Percentiles rank a stretch among this genome's conserved stretches.
Evolutionary conservation across 257 asterid genomes (phyloP).

Genomic region (Nicotiana noctiflora): DNA sequence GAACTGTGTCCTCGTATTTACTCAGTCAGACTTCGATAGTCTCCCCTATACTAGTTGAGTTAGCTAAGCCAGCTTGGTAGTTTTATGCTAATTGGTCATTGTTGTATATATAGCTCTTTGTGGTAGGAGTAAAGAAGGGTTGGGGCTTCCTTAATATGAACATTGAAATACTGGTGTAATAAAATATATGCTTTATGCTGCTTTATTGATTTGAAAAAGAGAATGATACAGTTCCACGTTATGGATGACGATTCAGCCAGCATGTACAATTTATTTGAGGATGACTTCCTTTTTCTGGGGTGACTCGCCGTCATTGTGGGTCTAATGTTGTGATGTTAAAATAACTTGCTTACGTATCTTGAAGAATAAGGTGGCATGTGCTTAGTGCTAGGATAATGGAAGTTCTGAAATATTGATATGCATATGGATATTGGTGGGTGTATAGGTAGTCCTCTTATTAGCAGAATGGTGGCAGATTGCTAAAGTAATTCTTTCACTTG

Average conservation of each 20-base stretch:
- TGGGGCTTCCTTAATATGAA: neutral
- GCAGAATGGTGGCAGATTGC: constrained; percentile 2
- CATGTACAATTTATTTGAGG: neutral
- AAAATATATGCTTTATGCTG: neutral
- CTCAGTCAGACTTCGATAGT: neutral
- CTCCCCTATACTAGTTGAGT: constrained; percentile 6
- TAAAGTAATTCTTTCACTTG: neutral
- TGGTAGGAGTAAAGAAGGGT: neutral
- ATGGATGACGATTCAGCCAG: neutral
- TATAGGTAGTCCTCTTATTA: neutral
- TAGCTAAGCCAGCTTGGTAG: neutral
- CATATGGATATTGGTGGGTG: neutral
- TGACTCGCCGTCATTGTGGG: neutral
- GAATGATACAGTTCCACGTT: neutral
- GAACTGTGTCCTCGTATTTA: neutral
- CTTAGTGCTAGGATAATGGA: neutral
- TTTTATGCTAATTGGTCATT: neutral
- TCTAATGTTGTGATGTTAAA: neutral
- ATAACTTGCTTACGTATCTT: neutral
- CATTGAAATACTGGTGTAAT: neutral
- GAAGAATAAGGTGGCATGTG: neutral
- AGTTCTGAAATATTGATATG: neutral
- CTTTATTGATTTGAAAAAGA: neutral
- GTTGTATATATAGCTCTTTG: neutral
- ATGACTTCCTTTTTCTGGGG: neutral